Percentiles rank a stretch among this genome's conserved stretches.
phyloP scores from a whole-genome alignment of 1,139 yeast genomes.

The Scheffersomyces segobiensis region DNA sequence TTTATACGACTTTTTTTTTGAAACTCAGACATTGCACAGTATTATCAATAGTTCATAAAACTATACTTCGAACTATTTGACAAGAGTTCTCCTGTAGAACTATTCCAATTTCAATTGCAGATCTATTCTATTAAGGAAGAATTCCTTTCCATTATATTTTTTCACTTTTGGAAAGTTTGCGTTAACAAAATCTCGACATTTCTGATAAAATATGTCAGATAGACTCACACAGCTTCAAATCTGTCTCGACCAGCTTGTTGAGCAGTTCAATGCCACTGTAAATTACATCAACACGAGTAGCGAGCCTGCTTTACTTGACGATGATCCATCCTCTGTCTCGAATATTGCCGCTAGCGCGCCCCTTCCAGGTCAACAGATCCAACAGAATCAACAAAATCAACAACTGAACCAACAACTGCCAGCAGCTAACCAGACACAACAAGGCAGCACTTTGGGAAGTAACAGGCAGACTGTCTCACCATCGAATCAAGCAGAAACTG shows the following conservation, averaged over 20 bases:
- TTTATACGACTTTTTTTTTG: too few species aligned
- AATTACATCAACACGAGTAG: slow-evolving; percentile 69
- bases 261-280: slow-evolving; percentile 88
- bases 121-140: neutral
- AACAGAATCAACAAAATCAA: slow-evolving; percentile 13
- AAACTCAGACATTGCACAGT: too few species aligned
- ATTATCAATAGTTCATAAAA: too few species aligned
- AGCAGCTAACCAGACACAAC: slow-evolving; percentile 10
- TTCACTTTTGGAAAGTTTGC: neutral
- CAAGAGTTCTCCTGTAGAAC: too few species aligned
- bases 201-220: slow-evolving; percentile 59
- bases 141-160: neutral
- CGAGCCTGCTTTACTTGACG: slow-evolving; percentile 41
- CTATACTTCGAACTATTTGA: too few species aligned
- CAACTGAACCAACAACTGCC: slow-evolving; percentile 4
- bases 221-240: slow-evolving; percentile 89
- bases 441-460: slow-evolving; percentile 34
- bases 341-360: slow-evolving; percentile 49
- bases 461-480: slow-evolving; percentile 19
- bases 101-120: too few species aligned
- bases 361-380: slow-evolving; percentile 50
- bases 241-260: slow-evolving; percentile 87
- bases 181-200: neutral
- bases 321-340: slow-evolving; percentile 37
- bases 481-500: slow-evolving; percentile 16